Percentiles rank a stretch among this genome's conserved stretches.
Evolutionary conservation across 2,329 filamentous ascomycete genomes (phyloP).

Genomic region (Microthyrium microscopicum): DNA sequence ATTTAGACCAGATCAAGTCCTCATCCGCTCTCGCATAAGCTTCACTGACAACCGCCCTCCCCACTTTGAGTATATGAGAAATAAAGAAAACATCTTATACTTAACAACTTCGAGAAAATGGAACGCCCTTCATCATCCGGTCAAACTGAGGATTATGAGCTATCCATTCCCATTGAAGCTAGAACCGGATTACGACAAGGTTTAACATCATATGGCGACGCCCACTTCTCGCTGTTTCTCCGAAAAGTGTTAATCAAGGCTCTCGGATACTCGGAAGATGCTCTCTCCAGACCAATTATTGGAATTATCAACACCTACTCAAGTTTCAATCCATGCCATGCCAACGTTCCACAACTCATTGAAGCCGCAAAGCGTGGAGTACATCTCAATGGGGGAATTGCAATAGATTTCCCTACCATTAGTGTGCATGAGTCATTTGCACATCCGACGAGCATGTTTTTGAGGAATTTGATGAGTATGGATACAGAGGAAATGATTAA

Average conservation of each 20-base stretch:
- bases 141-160: not conserved
- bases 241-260: slow-evolving; percentile 67
- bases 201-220: slow-evolving; percentile 53
- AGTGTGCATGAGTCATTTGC: slow-evolving; percentile 55
- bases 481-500: slow-evolving; percentile 65
- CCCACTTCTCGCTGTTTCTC: slow-evolving; percentile 59
- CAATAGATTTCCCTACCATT: slow-evolving; percentile 59
- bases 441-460: slow-evolving; percentile 56
- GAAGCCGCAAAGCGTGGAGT: slow-evolving; percentile 54
- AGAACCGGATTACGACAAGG: slow-evolving; percentile 42
- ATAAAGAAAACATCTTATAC: too few relatives aligned
- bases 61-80: too few relatives aligned
- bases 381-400: slow-evolving; percentile 48
- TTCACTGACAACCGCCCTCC: too few relatives aligned
- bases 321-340: slow-evolving; percentile 59
- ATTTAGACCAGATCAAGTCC: too few relatives aligned
- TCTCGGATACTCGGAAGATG: slow-evolving; percentile 55
- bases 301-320: slow-evolving; percentile 61
- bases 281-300: slow-evolving; percentile 53
- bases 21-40: too few relatives aligned
- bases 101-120: too few relatives aligned
- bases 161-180: not conserved
- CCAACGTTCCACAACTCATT: slow-evolving; percentile 53
- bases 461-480: slow-evolving; percentile 63
- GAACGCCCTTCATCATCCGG: too few relatives aligned